Conservation (phyloP, 129 eudicot species). For the Mikania micrantha region DNA sequence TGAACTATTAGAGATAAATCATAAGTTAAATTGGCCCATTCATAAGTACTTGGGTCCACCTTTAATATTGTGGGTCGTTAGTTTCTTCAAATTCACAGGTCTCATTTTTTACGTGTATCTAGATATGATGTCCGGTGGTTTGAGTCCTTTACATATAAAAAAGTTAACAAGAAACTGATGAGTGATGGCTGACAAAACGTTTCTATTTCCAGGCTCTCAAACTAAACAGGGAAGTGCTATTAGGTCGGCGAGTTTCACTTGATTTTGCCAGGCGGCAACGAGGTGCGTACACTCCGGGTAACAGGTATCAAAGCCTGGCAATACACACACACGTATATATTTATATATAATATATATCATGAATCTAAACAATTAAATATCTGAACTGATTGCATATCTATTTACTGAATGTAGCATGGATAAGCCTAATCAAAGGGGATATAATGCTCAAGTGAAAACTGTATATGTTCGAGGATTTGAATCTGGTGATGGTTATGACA, state of each 20-base stretch:
- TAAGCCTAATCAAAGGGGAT: slow-evolving; percentile 38
- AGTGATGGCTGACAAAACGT: not conserved
- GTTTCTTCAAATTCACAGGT: not conserved
- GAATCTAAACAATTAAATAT: not conserved
- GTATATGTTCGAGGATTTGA: slow-evolving; percentile 76
- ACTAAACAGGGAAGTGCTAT: slow-evolving; percentile 43
- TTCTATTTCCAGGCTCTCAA: slow-evolving; percentile 47
- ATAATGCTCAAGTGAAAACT: slow-evolving; percentile 37
- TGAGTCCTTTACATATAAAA: not conserved
- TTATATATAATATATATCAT: not conserved
- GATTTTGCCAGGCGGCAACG: slow-evolving; percentile 51
- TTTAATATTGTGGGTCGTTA: not conserved
- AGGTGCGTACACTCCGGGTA: slow-evolving; percentile 50
- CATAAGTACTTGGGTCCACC: not conserved
- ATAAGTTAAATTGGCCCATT: not conserved
- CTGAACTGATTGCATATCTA: not conserved
- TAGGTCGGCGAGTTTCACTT: slow-evolving; percentile 48
- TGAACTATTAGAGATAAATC: not conserved
- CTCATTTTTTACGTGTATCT: not conserved
- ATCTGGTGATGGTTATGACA: slow-evolving; percentile 36
- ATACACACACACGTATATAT: not conserved
- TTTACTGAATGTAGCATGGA: slow-evolving; percentile 26
- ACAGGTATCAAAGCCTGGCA: slow-evolving; percentile 37
- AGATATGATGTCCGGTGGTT: not conserved
- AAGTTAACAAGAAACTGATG: not conserved